Percentiles rank a stretch among this genome's conserved stretches.
phyloP scores from a whole-genome alignment of 164 flowering plant species.

The Magnolia kwangsiensis region DNA sequence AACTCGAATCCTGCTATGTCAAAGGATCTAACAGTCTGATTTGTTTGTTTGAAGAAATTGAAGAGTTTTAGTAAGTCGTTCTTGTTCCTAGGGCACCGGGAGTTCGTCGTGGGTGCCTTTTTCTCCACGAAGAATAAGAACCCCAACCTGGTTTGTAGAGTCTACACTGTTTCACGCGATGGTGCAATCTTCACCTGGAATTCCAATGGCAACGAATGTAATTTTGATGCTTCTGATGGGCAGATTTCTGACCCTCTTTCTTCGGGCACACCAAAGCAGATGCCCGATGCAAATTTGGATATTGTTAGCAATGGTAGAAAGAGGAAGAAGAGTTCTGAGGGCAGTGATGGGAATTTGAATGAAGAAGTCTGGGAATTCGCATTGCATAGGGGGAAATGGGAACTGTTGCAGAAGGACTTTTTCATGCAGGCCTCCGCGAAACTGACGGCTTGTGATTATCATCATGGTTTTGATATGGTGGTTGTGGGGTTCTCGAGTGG shows the following conservation, averaged over 20 bases:
- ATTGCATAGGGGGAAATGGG: conserved; percentile 75
- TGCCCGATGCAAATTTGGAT: conserved; percentile 19
- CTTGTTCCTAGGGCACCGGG: conserved; percentile 80
- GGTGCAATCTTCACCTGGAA: conserved; percentile 76
- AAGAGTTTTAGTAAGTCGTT: conserved; percentile 46
- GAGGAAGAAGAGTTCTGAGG: conserved; percentile 33
- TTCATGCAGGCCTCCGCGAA: conserved; percentile 64
- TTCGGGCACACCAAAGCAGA: conserved; percentile 72
- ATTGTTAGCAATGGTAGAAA: conserved; percentile 26
- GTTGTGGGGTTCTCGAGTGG: conserved; percentile 95
- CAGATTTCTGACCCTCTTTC: conserved; percentile 47
- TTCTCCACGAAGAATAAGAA: conserved; percentile 59
- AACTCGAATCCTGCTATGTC: conserved; percentile 42
- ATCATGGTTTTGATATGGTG: conserved; percentile 68
- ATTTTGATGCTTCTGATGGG: conserved; percentile 20
- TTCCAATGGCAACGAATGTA: conserved; percentile 23
- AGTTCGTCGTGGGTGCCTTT: conserved; percentile 62
- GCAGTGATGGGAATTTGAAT: background rate
- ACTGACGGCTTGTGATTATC: conserved; percentile 86
- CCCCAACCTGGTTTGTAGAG: conserved; percentile 37
- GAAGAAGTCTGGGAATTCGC: conserved; percentile 4
- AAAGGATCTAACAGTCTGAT: conserved; percentile 73
- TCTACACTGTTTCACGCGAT: conserved; percentile 66
- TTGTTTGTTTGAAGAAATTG: conserved; percentile 55
- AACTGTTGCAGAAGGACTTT: conserved; percentile 59